These are phyloP conservation scores for Botrytis cinerea DNA, from an alignment of 2,329 filamentous ascomycete species.

Conservation along the genomic window DNA sequence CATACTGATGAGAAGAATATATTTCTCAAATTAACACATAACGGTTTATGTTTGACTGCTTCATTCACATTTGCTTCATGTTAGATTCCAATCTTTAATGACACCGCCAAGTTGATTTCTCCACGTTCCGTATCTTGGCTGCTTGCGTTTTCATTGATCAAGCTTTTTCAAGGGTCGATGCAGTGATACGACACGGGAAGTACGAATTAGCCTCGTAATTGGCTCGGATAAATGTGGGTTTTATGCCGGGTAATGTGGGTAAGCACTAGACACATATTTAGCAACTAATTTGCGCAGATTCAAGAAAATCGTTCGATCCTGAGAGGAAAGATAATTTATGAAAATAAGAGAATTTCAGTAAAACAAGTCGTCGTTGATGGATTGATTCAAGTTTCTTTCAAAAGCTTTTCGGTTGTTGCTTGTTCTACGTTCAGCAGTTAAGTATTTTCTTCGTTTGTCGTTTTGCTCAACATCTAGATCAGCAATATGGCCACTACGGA, in stretches of 20 bases:
- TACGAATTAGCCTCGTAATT: not conserved
- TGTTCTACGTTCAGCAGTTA: not conserved
- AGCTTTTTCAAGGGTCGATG: not conserved
- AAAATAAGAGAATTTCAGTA: not conserved
- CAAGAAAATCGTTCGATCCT: not conserved
- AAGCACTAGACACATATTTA: not conserved
- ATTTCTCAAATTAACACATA: not conserved
- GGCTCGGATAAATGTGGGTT: not conserved
- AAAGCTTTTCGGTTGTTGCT: not conserved
- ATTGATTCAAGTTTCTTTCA: not conserved
- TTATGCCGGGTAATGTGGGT: not conserved
- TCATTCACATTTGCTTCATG: not conserved
- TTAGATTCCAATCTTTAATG: not conserved
- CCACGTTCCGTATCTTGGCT: slow-evolving; percentile 12
- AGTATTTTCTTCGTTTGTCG: not conserved
- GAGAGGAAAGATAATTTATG: not conserved
- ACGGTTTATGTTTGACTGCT: not conserved
- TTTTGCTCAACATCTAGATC: not conserved
- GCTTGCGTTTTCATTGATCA: not conserved
- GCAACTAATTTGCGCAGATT: not conserved
- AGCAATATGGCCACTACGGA: not conserved
- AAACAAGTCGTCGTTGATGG: not conserved
- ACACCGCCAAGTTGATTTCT: slow-evolving; percentile 10
- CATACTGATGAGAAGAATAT: slow-evolving; percentile 1
- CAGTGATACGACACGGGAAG: not conserved